Evolutionary conservation across 345 rosid genomes (phyloP), one percentile per base, ranked within the genome.

Genomic region (Citrus medica): DNA sequence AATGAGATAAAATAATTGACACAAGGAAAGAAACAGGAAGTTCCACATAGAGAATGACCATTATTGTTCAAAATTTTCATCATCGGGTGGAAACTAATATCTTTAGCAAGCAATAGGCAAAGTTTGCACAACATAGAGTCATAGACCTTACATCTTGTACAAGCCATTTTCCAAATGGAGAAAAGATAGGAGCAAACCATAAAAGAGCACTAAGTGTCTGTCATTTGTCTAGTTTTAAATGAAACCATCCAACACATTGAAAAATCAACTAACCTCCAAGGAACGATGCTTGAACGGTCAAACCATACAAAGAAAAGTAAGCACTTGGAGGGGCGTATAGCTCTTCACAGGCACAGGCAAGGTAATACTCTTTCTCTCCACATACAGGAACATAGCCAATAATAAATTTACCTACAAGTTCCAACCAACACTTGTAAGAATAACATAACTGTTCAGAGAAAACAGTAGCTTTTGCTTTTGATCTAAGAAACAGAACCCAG

Each of bases 311-410:
- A 56, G 93, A 95, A 78, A 92, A 92, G 87, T 93, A 95, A 38
- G 98, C 99, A 84, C 98, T 90, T 67, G 99, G 96, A 66, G 99
- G 99, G 62, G 95, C 92, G 82, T 93, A 95, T 71, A 92, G 83
- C 86, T 93, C 97, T 64, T 85, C 87, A 83, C 99, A 95, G 40
- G 94, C 93, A 85, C 92, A 90, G 17, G 93, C 98, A 80, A 95
- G 94, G 81, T 93, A 93, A 78, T 91, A 92, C 82, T 95, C 98
- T 82, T 92, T 93, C 79, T 92, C 93, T 83, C 89, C 88, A 83
- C 97, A 95, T 25, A 86, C 87, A 81, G 91, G 91, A 83, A 82
- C 83, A 79, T 92, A 95, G 27, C 94, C 92, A 80, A 92, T 82
- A 58, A 95, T 80, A 79, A 95, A 93, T 80, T 95, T 95, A 78